A percentile compares a stretch with the other conserved stretches of the same genome.
phyloP scores from a whole-genome alignment of 176 grass and related monocot genomes.

The Leersia perrieri region DNA sequence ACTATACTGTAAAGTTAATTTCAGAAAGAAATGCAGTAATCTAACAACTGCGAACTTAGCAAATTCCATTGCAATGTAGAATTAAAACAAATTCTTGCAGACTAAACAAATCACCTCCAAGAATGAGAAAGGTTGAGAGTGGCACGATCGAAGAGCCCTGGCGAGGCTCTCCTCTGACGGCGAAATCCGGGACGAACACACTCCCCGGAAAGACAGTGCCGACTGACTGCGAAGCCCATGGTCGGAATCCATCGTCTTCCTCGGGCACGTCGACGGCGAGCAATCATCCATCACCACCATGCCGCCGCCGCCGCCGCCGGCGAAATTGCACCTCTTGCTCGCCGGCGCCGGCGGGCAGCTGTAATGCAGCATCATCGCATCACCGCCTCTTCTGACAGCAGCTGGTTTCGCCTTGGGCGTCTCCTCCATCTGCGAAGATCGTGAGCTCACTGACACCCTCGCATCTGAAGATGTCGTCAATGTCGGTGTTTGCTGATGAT shows the following conservation, averaged over 20 bases:
- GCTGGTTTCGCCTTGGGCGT: slow-evolving; percentile 29
- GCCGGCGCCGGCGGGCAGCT: slow-evolving; percentile 25
- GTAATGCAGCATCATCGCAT: slow-evolving; percentile 29
- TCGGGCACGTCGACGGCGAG: slow-evolving; percentile 50
- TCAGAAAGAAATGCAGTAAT: neutral
- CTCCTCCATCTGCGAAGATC: slow-evolving; percentile 24
- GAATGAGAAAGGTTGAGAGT: slow-evolving; percentile 84
- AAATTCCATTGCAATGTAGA: neutral
- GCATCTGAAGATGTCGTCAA: slow-evolving; percentile 26
- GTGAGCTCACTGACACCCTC: slow-evolving; percentile 31
- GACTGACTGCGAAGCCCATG: slow-evolving; percentile 43
- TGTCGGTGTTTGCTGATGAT: slow-evolving; percentile 43
- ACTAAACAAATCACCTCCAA: slow-evolving; percentile 39
- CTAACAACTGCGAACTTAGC: neutral
- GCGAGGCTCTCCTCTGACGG: slow-evolving; percentile 69
- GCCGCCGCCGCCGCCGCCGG: slow-evolving; percentile 5
- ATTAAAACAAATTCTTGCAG: neutral
- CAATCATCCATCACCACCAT: slow-evolving; percentile 29
- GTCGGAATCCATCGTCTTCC: slow-evolving; percentile 36
- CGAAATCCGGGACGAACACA: slow-evolving; percentile 75
- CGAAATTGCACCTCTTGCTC: slow-evolving; percentile 28
- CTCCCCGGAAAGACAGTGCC: slow-evolving; percentile 59
- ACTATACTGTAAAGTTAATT: neutral
- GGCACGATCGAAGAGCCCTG: slow-evolving; percentile 67
- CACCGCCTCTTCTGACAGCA: slow-evolving; percentile 10